Evolutionary conservation across 176 grass and related monocot species (phyloP).

Genomic region (Zoysia pacifica): DNA sequence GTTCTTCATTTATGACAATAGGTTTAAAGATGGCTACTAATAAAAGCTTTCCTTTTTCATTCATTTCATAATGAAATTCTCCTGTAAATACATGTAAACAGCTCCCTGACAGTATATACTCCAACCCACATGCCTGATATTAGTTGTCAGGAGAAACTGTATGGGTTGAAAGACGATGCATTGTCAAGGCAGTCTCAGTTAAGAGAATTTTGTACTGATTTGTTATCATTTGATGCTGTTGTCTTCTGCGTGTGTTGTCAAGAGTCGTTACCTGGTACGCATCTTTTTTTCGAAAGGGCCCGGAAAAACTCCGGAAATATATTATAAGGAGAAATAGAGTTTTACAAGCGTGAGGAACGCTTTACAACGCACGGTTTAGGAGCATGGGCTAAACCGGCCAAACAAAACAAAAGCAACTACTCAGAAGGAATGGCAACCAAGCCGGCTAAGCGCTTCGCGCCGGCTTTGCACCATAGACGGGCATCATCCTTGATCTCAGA

Average conservation of each 20-base stretch:
- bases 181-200: not conserved
- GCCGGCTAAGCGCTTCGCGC: too few species aligned
- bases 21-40: slow-evolving; percentile 31
- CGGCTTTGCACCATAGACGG: too few species aligned
- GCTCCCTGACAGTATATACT: not conserved
- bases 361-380: too few species aligned
- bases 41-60: not conserved
- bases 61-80: not conserved
- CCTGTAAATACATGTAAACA: slow-evolving; percentile 40
- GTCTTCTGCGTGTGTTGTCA: not conserved
- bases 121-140: not conserved
- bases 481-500: too few species aligned
- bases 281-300: too few species aligned
- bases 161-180: not conserved
- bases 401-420: too few species aligned
- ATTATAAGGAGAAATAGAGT: too few species aligned
- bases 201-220: not conserved
- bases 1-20: slow-evolving; percentile 27
- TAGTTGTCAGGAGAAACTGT: not conserved
- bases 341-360: too few species aligned
- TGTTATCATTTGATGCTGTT: not conserved
- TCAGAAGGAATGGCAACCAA: too few species aligned
- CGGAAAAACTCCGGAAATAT: too few species aligned
- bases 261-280: not conserved
- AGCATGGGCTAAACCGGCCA: too few species aligned